phyloP scores from a whole-genome alignment of 2,329 filamentous ascomycete species.

The Cucurbitaria berberidis region DNA sequence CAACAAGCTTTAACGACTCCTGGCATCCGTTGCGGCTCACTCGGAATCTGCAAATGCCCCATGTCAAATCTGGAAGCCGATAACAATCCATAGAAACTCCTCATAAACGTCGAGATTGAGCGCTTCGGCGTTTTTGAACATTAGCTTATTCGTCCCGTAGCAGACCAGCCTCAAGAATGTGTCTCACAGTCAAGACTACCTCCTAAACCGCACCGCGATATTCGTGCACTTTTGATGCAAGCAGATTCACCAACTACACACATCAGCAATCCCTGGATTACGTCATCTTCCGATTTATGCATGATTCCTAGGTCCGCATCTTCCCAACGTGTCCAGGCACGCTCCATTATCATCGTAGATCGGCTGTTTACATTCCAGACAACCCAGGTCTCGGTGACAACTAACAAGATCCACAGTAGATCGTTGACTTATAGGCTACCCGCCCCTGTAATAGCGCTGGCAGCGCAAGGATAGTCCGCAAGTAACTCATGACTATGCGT shows the following conservation, averaged over 20 bases:
- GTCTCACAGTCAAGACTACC: not conserved
- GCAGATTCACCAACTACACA: not conserved
- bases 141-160: not conserved
- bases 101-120: not conserved
- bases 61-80: not conserved
- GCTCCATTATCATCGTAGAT: not conserved
- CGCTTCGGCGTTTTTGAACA: not conserved
- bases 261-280: not conserved
- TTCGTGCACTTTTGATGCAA: not conserved
- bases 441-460: not conserved
- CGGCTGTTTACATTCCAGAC: slow-evolving; percentile 6
- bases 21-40: not conserved
- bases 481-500: slow-evolving; percentile 10
- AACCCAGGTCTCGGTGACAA: not conserved
- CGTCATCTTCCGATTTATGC: slow-evolving; percentile 15
- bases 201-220: not conserved
- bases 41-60: not conserved
- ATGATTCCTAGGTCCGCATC: slow-evolving; percentile 10
- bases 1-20: not conserved
- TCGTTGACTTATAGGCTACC: not conserved
- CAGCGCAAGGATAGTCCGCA: not conserved
- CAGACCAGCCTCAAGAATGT: not conserved
- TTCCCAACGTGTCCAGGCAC: slow-evolving; percentile 6
- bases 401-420: not conserved
- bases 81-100: not conserved